These are phyloP conservation scores for Fusarium tanahbumbuense DNA, from an alignment of 2,329 filamentous ascomycete species.

Conservation along the genomic window DNA sequence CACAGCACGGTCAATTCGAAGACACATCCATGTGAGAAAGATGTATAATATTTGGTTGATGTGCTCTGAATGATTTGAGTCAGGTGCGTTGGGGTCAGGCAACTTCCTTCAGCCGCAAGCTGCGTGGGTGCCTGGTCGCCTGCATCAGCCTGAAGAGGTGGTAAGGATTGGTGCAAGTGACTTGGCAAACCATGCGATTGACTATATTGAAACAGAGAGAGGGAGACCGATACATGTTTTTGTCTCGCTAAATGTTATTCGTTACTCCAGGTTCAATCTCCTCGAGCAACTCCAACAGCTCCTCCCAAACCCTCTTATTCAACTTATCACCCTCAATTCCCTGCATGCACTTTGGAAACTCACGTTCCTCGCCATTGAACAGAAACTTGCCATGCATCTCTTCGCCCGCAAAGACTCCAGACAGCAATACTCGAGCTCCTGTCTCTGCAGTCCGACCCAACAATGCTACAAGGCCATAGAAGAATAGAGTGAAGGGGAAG, in stretches of 20 bases:
- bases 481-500: constrained; percentile 45
- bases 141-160: too few species aligned
- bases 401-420: constrained; percentile 52
- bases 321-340: constrained; percentile 52
- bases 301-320: constrained; percentile 55
- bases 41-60: too few species aligned
- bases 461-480: constrained; percentile 29
- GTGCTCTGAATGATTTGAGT: too few species aligned
- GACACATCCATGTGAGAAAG: too few species aligned
- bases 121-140: too few species aligned
- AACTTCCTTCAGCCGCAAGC: too few species aligned
- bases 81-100: too few species aligned
- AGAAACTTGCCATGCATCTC: constrained; percentile 58
- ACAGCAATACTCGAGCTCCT: constrained; percentile 55
- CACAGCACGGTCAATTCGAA: too few species aligned
- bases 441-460: constrained; percentile 54
- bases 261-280: constrained; percentile 55
- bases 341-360: constrained; percentile 41
- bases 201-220: too few species aligned
- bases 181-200: too few species aligned
- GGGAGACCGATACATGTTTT: too few species aligned
- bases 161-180: too few species aligned
- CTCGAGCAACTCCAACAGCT: constrained; percentile 58
- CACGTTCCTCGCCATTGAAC: constrained; percentile 47
- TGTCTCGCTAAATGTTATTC: constrained; percentile 46